Evolutionary conservation across 352 stramenopile genomes (phyloP), one percentile per base, ranked within the genome.

Genomic region (Bremia lactucae): DNA sequence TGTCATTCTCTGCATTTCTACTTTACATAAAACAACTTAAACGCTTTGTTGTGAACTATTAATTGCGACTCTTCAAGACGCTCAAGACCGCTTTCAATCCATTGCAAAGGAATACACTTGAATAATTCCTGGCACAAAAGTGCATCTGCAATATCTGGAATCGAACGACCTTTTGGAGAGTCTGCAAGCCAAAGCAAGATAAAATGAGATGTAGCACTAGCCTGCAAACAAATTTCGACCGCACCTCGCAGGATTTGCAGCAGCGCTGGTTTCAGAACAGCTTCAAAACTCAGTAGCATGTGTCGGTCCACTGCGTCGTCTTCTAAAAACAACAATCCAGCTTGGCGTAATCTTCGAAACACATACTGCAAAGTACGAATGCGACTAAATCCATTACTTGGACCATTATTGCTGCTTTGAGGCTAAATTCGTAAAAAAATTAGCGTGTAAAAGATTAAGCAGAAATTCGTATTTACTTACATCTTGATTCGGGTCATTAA

Each of bases 251-350:
- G 26, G 9, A 68, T 38, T 6, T 56, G 46, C 10, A 77, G 36
- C 28, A 87, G 46, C 18, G 59, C 59, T 20, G 75, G 72, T 10
- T 54, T 62, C 13, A 87, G 52, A 3, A 41, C 50, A 13, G 58
- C 52, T 25, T 74, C 54, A 35, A 69, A 77, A 18, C 46, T 84
- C 19, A 84, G 47, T 18, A 88, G 38, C n/a, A 74, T 36, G 46
- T 88, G 65, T 4, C 50, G 45, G 54, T 88, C 75, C 0, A 53
- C 42, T 20, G 60, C 55, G 15, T 60, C 40, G 31, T 88, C 61
- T 57, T 83, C 64, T 21, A 88, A 55, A 28, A 67, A 77, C 16
- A 88, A 42, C 9, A 88, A 46, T 0, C 75, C 75, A 13, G 52
- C 39, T 10, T 31, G 62, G 25, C 66, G 55, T 31, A 88, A 33